Evolutionary conservation across 371 early-diverging fungal species (phyloP).

Genomic region (Coemansia sp.): DNA sequence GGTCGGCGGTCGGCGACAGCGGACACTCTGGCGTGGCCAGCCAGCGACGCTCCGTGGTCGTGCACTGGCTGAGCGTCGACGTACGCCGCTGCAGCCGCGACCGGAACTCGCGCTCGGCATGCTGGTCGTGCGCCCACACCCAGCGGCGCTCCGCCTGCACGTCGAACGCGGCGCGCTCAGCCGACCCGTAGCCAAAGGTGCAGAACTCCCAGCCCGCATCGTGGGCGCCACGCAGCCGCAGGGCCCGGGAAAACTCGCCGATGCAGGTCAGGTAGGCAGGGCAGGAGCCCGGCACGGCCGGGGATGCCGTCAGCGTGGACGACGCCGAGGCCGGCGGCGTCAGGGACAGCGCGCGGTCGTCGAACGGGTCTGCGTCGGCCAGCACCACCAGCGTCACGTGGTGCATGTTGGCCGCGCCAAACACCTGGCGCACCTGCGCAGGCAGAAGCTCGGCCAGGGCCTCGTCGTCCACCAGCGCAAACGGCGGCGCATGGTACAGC

Average conservation of each 20-base stretch:
- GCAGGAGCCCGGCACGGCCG: neutral
- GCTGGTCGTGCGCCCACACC: conserved; percentile 15
- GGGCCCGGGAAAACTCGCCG: conserved; percentile 35
- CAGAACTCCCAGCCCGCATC: conserved; percentile 21
- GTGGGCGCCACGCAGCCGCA: conserved; percentile 10
- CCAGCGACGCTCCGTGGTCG: conserved; percentile 48
- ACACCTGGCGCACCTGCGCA: conserved; percentile 19
- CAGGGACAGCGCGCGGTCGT: neutral
- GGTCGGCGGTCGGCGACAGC: conserved; percentile 12
- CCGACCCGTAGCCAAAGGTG: conserved; percentile 24
- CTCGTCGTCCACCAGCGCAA: conserved; percentile 34
- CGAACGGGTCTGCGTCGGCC: conserved; percentile 26
- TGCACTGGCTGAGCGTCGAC: conserved; percentile 46
- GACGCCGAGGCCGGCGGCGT: conserved; percentile 7
- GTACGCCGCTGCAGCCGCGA: conserved; percentile 21
- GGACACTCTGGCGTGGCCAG: conserved; percentile 24
- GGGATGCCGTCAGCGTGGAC: neutral
- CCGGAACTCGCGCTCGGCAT: neutral
- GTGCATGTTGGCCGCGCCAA: conserved; percentile 25
- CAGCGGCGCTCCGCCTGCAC: conserved; percentile 3
- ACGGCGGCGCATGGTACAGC: conserved; percentile 39
- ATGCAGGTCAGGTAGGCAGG: conserved; percentile 9
- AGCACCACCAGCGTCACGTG: conserved; percentile 28
- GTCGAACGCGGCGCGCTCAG: conserved; percentile 27
- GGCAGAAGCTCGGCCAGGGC: conserved; percentile 11